Evolutionary conservation across 2,329 filamentous ascomycete genomes (phyloP).

Genomic region (Aureobasidium sp.): DNA sequence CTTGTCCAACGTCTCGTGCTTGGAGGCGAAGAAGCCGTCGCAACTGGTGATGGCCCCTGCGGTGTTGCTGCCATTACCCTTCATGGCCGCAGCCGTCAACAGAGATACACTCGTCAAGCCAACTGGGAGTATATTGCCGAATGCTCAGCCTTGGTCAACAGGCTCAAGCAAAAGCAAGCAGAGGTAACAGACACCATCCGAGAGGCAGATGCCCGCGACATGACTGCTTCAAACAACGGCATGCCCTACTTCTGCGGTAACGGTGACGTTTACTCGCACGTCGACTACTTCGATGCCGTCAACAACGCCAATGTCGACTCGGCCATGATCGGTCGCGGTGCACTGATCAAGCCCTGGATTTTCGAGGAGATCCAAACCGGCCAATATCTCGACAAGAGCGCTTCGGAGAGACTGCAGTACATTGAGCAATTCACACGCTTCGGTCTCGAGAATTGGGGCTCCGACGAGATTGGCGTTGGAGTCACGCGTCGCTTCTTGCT

Average conservation of each 20-base stretch:
- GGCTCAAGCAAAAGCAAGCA: conserved; percentile 64
- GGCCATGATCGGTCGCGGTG: conserved; percentile 96
- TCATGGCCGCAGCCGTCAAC: conserved; percentile 87
- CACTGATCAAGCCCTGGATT: conserved; percentile 95
- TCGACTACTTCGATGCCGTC: conserved; percentile 76
- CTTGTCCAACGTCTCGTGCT: conserved; percentile 77
- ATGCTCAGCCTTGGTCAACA: conserved; percentile 75
- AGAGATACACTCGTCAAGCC: conserved; percentile 85
- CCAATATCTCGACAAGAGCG: conserved; percentile 93
- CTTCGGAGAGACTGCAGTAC: conserved; percentile 74
- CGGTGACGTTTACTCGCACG: conserved; percentile 90
- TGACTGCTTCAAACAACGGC: conserved; percentile 57
- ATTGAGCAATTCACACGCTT: conserved; percentile 86
- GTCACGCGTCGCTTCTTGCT: conserved; percentile 86
- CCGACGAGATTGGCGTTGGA: conserved; percentile 87
- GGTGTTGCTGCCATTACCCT: conserved; percentile 94
- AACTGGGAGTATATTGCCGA: conserved; percentile 94
- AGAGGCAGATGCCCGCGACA: conserved; percentile 68
- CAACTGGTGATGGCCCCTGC: conserved; percentile 60
- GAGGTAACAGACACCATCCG: conserved; percentile 65
- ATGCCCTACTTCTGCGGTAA: conserved; percentile 92
- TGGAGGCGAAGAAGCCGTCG: conserved; percentile 65
- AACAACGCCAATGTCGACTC: conserved; percentile 74
- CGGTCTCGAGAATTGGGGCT: conserved; percentile 90
- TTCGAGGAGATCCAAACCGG: conserved; percentile 91